Percentiles rank a stretch among this genome's conserved stretches.
These are phyloP conservation scores for Coemansia sp. DNA, from an alignment of 192 early-diverging fungal species.

Conservation along the genomic window DNA sequence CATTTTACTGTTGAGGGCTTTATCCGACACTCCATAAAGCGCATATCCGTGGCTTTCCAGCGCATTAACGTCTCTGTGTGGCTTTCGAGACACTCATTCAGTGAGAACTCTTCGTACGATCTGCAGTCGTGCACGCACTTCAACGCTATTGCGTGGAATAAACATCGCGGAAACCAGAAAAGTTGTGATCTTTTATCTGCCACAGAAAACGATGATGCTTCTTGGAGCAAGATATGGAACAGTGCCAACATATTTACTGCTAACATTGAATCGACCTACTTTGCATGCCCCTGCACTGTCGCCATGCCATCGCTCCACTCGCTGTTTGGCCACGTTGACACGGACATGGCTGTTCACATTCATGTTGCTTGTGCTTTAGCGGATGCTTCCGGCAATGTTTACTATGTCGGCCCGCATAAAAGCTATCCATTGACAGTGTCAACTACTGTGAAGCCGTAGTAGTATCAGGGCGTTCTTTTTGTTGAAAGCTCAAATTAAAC, in stretches of 20 bases:
- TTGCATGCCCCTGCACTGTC: constrained; percentile 43
- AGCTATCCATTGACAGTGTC: constrained; percentile 49
- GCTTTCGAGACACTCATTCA: constrained; percentile 32
- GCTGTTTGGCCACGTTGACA: constrained; percentile 26
- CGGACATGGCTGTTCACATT: constrained; percentile 25
- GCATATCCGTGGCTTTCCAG: background rate
- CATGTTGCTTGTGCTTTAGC: constrained; percentile 41
- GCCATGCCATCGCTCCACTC: constrained; percentile 31
- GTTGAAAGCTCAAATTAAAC: too few species aligned
- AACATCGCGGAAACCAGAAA: background rate
- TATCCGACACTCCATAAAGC: constrained; percentile 19
- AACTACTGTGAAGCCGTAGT: constrained; percentile 28
- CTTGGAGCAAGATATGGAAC: constrained; percentile 28
- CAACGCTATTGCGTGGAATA: constrained; percentile 20
- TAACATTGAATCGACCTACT: constrained; percentile 33
- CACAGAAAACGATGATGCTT: background rate
- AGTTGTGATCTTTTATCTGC: background rate
- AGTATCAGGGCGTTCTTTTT: background rate
- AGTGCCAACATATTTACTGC: constrained; percentile 35
- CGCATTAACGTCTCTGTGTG: constrained; percentile 34
- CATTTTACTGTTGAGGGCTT: constrained; percentile 49
- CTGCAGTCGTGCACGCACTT: constrained; percentile 17
- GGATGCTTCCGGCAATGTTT: constrained; percentile 15
- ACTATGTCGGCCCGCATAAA: constrained; percentile 43
- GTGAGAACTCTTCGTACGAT: constrained; percentile 12